phyloP scores from a whole-genome alignment of 2,329 filamentous ascomycete genomes.

The Penicillium sp. region DNA sequence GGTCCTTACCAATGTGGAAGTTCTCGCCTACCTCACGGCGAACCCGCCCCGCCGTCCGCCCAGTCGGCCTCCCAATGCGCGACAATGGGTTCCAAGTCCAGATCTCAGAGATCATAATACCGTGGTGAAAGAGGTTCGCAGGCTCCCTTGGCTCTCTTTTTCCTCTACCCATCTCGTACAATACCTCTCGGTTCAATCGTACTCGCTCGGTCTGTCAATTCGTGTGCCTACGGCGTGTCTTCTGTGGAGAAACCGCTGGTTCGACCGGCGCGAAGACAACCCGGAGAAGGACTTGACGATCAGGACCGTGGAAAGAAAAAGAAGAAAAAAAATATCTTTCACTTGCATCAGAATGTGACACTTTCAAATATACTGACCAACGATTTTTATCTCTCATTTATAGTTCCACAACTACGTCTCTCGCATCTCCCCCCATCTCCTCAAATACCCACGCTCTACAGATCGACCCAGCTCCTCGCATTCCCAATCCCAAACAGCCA shows the following conservation, averaged over 20 bases:
- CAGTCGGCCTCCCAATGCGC: constrained; percentile 32
- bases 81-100: constrained; percentile 37
- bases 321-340: background rate
- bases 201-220: too few relatives aligned
- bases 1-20: constrained; percentile 41
- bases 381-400: background rate
- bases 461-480: constrained; percentile 18
- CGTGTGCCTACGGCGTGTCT: too few relatives aligned
- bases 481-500: constrained; percentile 17
- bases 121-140: constrained; percentile 40
- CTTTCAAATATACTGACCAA: background rate
- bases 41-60: constrained; percentile 39
- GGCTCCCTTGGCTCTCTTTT: too few relatives aligned
- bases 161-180: background rate
- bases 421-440: constrained; percentile 36
- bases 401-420: constrained; percentile 40
- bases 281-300: too few relatives aligned
- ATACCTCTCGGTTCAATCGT: too few relatives aligned
- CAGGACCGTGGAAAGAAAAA: too few relatives aligned
- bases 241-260: too few relatives aligned
- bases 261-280: too few relatives aligned
- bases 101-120: constrained; percentile 43
- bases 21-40: constrained; percentile 36
- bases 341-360: too few relatives aligned
- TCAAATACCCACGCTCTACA: constrained; percentile 33